These are phyloP conservation scores for Globisporangium carolinianum DNA, from an alignment of 352 stramenopile species.

Conservation along the genomic window DNA sequence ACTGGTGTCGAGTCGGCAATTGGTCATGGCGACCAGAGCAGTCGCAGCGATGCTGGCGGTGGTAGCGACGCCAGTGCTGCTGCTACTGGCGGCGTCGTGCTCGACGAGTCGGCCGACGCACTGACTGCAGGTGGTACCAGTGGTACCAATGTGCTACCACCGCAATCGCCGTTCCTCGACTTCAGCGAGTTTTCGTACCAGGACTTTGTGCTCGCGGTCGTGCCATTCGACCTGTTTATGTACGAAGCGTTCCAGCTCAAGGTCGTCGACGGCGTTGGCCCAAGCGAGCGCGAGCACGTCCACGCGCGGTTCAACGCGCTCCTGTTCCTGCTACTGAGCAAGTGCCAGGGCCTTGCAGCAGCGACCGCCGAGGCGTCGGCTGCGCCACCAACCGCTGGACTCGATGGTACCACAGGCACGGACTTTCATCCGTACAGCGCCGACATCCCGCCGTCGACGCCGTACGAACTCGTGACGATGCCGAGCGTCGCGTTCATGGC, in stretches of 20 bases:
- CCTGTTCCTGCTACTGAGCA: slow-evolving; percentile 33
- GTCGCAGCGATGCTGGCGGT: neutral
- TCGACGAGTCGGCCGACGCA: neutral
- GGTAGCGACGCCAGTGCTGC: neutral
- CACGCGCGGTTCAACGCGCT: slow-evolving; percentile 36
- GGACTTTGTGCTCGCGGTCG: slow-evolving; percentile 42
- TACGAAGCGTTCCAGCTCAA: slow-evolving; percentile 54
- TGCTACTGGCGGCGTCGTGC: slow-evolving; percentile 3
- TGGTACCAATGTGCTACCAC: neutral
- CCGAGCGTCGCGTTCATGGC: slow-evolving; percentile 45
- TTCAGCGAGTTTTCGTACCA: slow-evolving; percentile 45
- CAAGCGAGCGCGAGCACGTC: slow-evolving; percentile 25
- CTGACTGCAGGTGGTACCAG: neutral
- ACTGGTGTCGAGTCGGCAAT: neutral
- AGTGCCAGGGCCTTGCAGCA: slow-evolving; percentile 26
- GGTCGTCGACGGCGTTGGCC: slow-evolving; percentile 31
- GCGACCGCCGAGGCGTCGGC: slow-evolving; percentile 27
- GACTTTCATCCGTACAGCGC: slow-evolving; percentile 35
- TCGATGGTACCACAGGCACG: neutral
- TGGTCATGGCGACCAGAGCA: too few species aligned
- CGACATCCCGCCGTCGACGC: slow-evolving; percentile 38
- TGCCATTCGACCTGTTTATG: slow-evolving; percentile 44
- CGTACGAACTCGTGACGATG: slow-evolving; percentile 47
- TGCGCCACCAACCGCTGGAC: slow-evolving; percentile 4
- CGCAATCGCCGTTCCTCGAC: slow-evolving; percentile 11